These are phyloP conservation scores for Hypoxylon lienhwacheense DNA, from an alignment of 495 filamentous ascomycete genomes.

Conservation along the genomic window DNA sequence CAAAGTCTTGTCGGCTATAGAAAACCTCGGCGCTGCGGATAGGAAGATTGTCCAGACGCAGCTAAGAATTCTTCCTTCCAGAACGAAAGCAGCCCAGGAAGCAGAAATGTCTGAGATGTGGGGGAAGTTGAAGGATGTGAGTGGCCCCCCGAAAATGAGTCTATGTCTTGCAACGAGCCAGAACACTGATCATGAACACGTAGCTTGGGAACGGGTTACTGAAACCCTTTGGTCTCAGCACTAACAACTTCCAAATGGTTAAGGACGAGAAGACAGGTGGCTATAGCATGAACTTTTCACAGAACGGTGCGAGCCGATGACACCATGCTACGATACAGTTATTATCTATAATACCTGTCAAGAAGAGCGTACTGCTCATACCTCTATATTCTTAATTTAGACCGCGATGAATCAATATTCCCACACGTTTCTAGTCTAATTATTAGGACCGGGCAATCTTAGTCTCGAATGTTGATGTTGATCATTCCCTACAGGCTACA, in stretches of 20 bases:
- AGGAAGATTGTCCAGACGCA: conserved; percentile 65
- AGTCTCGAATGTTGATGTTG: background rate
- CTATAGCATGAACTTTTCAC: conserved; percentile 86
- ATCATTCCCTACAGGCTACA: no score
- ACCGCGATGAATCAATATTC: no score
- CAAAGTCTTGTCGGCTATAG: conserved; percentile 57
- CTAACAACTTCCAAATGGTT: conserved; percentile 89
- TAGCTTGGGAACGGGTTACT: conserved; percentile 87
- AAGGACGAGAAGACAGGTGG: conserved; percentile 88
- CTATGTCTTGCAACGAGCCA: background rate
- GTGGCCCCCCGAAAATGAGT: conserved; percentile 29
- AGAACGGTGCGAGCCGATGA: conserved; percentile 20
- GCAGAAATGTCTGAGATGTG: conserved; percentile 94
- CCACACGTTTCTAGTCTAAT: background rate
- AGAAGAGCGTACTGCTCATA: background rate
- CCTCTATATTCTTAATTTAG: no score
- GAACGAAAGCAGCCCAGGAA: conserved; percentile 74
- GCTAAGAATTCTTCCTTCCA: conserved; percentile 62
- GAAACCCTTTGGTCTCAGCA: conserved; percentile 90
- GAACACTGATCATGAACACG: conserved; percentile 1
- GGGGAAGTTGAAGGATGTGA: conserved; percentile 86
- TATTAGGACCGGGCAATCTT: no score
- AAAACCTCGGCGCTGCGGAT: conserved; percentile 64
- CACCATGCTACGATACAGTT: background rate
- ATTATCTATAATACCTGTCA: background rate